Evolutionary conservation across 257 asterid genomes (phyloP).

Genomic region (Solanum pinnatisectum): DNA sequence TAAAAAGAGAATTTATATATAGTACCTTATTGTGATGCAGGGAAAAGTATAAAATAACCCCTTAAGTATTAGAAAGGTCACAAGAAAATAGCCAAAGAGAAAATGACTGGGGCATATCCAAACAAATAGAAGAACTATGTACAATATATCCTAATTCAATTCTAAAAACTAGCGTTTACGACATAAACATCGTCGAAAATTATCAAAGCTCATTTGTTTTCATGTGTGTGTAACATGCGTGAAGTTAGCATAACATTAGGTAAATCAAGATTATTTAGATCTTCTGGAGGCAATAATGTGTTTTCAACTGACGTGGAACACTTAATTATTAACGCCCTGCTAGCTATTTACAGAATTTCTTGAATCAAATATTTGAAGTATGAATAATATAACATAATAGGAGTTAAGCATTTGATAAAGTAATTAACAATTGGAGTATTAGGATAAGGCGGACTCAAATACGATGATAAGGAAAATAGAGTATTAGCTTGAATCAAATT

Average conservation of each 20-base stretch:
- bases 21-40: neutral
- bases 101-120: constrained; percentile 13
- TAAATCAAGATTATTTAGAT: neutral
- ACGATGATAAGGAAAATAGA: neutral
- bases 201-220: neutral
- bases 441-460: neutral
- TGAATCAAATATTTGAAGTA: neutral
- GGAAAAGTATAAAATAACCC: constrained; percentile 3
- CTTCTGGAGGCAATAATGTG: fast-evolving
- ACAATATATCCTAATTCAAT: neutral
- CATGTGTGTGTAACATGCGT: neutral
- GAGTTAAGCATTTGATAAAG: neutral
- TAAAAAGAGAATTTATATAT: neutral
- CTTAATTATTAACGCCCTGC: neutral
- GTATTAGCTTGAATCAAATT: neutral
- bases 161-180: no score
- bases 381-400: neutral
- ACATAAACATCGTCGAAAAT: neutral
- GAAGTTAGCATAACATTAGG: neutral
- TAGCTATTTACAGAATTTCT: neutral
- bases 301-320: no score
- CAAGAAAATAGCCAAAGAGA: constrained; percentile 1
- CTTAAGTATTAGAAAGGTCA: constrained; percentile 29
- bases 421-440: neutral
- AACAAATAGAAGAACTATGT: constrained; percentile 18